A percentile compares a stretch with the other conserved stretches of the same genome.
phyloP scores from a whole-genome alignment of 83 land plant species.

The Isoetes engelmannii region DNA sequence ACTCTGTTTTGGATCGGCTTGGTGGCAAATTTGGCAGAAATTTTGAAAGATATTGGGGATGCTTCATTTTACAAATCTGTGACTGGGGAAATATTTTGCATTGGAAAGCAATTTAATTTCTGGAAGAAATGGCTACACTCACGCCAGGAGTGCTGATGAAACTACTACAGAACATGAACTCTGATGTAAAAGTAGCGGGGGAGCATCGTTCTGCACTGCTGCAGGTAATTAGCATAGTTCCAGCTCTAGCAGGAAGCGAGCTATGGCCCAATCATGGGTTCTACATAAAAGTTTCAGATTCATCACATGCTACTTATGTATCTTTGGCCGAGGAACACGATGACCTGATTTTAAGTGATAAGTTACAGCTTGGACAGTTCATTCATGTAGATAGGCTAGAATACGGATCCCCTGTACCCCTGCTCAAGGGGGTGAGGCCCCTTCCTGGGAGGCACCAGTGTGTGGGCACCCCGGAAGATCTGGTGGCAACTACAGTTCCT shows the following conservation, averaged over 20 bases:
- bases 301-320: slow-evolving; percentile 15
- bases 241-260: slow-evolving; percentile 10
- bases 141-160: slow-evolving; percentile 16
- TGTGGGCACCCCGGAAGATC: slow-evolving; percentile 14
- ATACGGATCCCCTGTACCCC: slow-evolving; percentile 15
- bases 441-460: slow-evolving; percentile 16
- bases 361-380: slow-evolving; percentile 10
- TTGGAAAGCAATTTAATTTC: slow-evolving; percentile 9
- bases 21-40: too few relatives aligned
- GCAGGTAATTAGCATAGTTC: slow-evolving; percentile 11
- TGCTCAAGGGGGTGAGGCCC: slow-evolving; percentile 11
- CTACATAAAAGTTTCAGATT: slow-evolving; percentile 13
- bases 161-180: slow-evolving; percentile 10
- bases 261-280: slow-evolving; percentile 15
- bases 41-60: too few relatives aligned
- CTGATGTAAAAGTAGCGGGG: slow-evolving; percentile 5
- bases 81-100: too few relatives aligned
- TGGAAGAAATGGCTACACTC: slow-evolving; percentile 1
- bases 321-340: slow-evolving; percentile 14
- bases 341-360: slow-evolving; percentile 12
- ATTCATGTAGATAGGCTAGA: slow-evolving; percentile 16
- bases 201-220: slow-evolving; percentile 13
- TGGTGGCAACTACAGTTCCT: slow-evolving; percentile 8
- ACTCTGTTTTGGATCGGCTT: too few relatives aligned
- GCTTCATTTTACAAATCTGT: too few relatives aligned